These are phyloP conservation scores for Albatrellus ellisii DNA, from an alignment of 768 basidiomycete species.

Conservation along the genomic window DNA sequence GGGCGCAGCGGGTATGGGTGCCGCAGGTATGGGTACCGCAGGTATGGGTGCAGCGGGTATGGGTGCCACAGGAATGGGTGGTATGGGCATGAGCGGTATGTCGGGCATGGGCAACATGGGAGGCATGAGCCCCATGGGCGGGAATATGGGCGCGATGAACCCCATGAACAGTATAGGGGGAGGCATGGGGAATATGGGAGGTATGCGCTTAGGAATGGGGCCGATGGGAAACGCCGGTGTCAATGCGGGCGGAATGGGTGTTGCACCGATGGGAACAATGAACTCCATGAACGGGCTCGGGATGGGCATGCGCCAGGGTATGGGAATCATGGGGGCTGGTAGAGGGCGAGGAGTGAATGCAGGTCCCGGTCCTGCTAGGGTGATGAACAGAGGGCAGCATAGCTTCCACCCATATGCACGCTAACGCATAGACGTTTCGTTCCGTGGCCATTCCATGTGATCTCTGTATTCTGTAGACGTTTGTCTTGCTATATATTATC, in stretches of 20 bases:
- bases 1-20: no score
- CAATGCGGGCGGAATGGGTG: constrained; percentile 27
- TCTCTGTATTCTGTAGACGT: not conserved
- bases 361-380: constrained; percentile 35
- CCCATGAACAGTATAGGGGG: constrained; percentile 11
- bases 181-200: constrained; percentile 4
- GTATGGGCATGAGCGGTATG: constrained; percentile 18
- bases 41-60: constrained; percentile 21
- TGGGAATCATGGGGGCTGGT: constrained; percentile 31
- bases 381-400: constrained; percentile 60
- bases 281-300: constrained; percentile 17
- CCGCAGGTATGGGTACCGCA: constrained; percentile 16
- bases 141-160: constrained; percentile 26
- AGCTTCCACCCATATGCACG: constrained; percentile 79
- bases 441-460: no score
- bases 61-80: not conserved
- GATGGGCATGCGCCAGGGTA: constrained; percentile 23
- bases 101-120: constrained; percentile 17
- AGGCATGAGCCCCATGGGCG: constrained; percentile 26
- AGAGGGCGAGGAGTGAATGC: constrained; percentile 41
- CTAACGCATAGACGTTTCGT: no score
- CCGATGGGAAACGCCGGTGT: constrained; percentile 25
- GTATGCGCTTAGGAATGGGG: constrained; percentile 20
- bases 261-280: constrained; percentile 13
- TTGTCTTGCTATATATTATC: not conserved